Base-by-base conservation (phyloP, 1,284 basidiomycete species). In the Sporisorium graminicola region DNA sequence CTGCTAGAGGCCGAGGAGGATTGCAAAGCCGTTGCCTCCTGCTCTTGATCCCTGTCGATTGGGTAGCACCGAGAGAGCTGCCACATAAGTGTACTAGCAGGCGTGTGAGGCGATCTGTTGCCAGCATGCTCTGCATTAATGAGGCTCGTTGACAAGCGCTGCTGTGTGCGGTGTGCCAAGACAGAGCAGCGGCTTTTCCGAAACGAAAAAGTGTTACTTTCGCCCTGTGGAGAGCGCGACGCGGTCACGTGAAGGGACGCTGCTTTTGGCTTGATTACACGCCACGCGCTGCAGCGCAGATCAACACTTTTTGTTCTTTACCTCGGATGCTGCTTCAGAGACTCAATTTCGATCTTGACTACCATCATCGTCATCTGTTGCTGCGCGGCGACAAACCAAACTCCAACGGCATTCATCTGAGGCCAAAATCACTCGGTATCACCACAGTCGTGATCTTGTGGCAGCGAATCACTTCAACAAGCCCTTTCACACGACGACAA, bases 181-280 rank as follows among this genome's bases (percentile, higher is more conserved):
- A 16, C 16, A 14, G 24, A 24, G 44, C 44, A 46, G 24, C n/a
- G n/a, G n/a, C n/a, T n/a, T n/a, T n/a, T n/a, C n/a, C n/a, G n/a
- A n/a, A n/a, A n/a, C n/a, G n/a, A n/a, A n/a, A 52, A 53, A 63
- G 62, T 70, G 69, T 72, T 63, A 72, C 59, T 72, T 66, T 61
- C 43, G 16, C 12, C 18, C n/a, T n/a, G 12, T 26, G 52, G 13
- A 10, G 3, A 10, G 51, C 55, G 63, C 59, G 59, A 72, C 69
- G 64, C 69, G 69, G 64, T 72, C 69, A 72, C 69, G 69, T 72
- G 69, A 61, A 16, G 33, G 18, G 27, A 29, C 18, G 27, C 40
- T n/a, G 33, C 31, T n/a, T 47, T 44, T 2, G 18, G n/a, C n/a
- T 10, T 24, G 10, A 29, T 47, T 7, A 31, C 29, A 37, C 53